Evolutionary conservation across 495 filamentous ascomycete species (phyloP).

Genomic region (Amphirosellinia nigrospora): DNA sequence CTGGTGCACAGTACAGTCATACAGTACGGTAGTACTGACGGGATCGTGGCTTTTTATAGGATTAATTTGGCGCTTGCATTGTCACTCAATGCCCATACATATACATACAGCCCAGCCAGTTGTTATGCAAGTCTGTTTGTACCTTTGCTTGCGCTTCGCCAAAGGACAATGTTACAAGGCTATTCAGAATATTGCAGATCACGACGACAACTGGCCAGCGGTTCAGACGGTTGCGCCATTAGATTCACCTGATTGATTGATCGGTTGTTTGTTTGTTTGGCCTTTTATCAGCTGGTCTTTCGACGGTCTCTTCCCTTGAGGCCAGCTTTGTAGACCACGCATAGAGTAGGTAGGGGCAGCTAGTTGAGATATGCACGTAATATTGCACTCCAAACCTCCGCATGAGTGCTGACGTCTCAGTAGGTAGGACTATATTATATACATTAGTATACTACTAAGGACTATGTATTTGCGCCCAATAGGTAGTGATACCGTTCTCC

Average conservation of each 20-base stretch:
- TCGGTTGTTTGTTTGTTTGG: constrained; percentile 23
- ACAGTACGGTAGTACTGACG: neutral
- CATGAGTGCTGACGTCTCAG: constrained; percentile 1
- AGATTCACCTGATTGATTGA: constrained; percentile 2
- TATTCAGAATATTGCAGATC: constrained; percentile 7
- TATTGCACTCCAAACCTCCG: constrained; percentile 18
- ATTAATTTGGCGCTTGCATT: neutral
- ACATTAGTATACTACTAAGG: neutral
- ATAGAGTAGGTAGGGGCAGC: neutral
- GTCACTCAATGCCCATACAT: neutral
- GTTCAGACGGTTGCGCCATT: constrained; percentile 2
- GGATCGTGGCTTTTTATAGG: constrained; percentile 18
- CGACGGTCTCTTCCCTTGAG: neutral
- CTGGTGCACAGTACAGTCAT: neutral
- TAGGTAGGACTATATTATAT: neutral
- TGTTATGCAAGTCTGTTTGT: constrained; percentile 22
- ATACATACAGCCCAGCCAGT: neutral
- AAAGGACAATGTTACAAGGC: constrained; percentile 1
- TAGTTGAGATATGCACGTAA: constrained; percentile 24
- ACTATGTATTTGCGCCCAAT: constrained; percentile 10
- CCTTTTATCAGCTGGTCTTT: neutral
- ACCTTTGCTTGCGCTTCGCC: constrained; percentile 2
- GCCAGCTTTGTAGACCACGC: neutral
- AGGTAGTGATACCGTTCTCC: constrained; percentile 9
- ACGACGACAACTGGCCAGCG: neutral